Conservation (phyloP, 2,329 filamentous ascomycete species). For the Aspergillus unguis region DNA sequence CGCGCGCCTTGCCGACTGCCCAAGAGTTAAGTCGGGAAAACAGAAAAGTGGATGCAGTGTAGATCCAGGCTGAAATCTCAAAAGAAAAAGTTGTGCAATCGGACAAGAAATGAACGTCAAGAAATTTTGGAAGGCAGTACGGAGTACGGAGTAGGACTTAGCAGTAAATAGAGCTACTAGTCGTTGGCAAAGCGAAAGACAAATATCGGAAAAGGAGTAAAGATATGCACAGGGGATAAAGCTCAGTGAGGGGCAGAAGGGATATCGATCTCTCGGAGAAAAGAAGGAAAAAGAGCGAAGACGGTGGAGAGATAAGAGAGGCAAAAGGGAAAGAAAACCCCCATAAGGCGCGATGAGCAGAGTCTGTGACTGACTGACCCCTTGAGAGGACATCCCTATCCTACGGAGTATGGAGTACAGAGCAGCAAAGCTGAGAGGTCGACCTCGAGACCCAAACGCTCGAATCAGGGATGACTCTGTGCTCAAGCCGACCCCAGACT, state of each 20-base stretch:
- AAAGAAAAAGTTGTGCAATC: background rate
- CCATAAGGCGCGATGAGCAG: background rate
- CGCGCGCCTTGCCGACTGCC: conserved; percentile 17
- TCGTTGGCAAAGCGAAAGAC: background rate
- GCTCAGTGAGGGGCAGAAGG: background rate
- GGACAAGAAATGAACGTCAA: conserved; percentile 1
- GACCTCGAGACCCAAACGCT: background rate
- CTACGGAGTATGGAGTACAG: no score
- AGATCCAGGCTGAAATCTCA: background rate
- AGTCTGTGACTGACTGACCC: background rate
- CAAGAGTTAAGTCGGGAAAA: conserved; percentile 16
- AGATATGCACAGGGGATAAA: conserved; percentile 5
- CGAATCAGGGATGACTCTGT: conserved; percentile 9
- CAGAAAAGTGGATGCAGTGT: conserved; percentile 11
- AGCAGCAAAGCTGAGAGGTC: background rate
- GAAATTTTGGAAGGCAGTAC: conserved; percentile 5
- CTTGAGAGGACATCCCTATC: background rate
- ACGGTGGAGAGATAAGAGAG: conserved; percentile 1
- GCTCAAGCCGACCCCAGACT: conserved; percentile 5
- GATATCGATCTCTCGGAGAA: background rate
- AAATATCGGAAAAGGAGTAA: conserved; percentile 6
- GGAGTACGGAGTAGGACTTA: background rate
- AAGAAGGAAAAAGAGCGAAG: background rate
- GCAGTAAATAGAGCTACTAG: background rate
- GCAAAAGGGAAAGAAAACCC: background rate